A percentile compares a stretch with the other conserved stretches of the same genome.
phyloP scores from a whole-genome alignment of 208 protist species.

The Naegleria fowleri region DNA sequence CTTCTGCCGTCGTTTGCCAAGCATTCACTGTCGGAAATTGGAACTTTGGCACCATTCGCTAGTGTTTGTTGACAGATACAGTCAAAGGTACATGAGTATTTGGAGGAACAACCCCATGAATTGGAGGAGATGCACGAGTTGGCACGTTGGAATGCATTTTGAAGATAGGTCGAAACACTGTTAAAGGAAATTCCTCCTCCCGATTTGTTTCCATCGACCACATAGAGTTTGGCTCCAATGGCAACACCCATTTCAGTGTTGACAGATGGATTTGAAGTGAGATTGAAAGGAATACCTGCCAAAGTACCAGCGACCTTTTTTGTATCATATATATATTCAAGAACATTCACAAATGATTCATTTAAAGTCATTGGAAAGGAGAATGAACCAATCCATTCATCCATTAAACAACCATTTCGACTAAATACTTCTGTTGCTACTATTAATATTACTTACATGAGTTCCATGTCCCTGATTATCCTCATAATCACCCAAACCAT shows the following conservation, averaged over 20 bases:
- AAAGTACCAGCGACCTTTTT: neutral
- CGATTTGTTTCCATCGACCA: neutral
- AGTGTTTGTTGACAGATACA: neutral
- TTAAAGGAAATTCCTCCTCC: neutral
- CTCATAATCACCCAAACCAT: neutral
- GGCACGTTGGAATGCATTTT: neutral
- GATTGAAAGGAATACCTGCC: neutral
- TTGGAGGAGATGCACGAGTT: neutral
- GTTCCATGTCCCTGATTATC: neutral
- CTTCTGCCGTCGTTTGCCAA: neutral
- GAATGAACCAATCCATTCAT: too few relatives aligned
- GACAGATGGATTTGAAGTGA: neutral
- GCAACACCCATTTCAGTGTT: neutral
- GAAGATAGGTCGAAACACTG: neutral
- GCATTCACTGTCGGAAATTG: neutral
- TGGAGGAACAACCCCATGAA: neutral
- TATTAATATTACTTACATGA: too few relatives aligned
- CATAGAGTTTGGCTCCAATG: neutral
- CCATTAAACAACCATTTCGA: too few relatives aligned
- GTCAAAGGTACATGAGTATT: neutral
- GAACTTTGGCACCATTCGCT: neutral
- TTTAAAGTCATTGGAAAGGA: too few relatives aligned
- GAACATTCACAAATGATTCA: too few relatives aligned
- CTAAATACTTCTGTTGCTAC: too few relatives aligned
- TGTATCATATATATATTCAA: too few relatives aligned